Percentiles rank a stretch among this genome's conserved stretches.
Conservation (phyloP, 345 rosid species). For the Sonneratia alba region DNA sequence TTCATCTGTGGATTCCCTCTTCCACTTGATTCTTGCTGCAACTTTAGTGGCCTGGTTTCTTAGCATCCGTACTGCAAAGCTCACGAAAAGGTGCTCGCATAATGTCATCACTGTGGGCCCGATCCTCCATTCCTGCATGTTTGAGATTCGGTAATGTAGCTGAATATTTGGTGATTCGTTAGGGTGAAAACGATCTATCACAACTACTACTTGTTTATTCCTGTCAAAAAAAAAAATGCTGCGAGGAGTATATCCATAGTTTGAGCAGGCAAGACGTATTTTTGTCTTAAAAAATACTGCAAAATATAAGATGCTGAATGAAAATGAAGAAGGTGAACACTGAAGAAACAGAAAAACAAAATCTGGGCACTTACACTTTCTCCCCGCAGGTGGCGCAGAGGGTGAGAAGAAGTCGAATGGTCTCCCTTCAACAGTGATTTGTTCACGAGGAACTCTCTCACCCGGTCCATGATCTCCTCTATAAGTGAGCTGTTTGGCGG, state of each 20-base stretch:
- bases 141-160: not conserved
- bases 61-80: conserved; percentile 69
- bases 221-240: not conserved
- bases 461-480: conserved; percentile 82
- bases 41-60: conserved; percentile 45
- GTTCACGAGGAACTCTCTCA: conserved; percentile 80
- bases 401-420: conserved; percentile 51
- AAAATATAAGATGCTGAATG: not conserved
- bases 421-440: conserved; percentile 84
- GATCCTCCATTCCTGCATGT: conserved; percentile 72
- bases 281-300: not conserved
- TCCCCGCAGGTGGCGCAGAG: conserved; percentile 59
- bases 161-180: not conserved
- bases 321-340: not conserved
- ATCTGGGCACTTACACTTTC: conserved; percentile 41
- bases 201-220: not conserved
- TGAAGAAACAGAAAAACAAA: not conserved
- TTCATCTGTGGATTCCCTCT: conserved; percentile 4
- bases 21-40: conserved; percentile 27
- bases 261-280: not conserved
- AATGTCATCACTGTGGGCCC: conserved; percentile 72
- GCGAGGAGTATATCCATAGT: not conserved
- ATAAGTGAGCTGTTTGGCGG: conserved; percentile 87
- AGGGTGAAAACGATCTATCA: not conserved
- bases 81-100: conserved; percentile 85